Base-by-base conservation (phyloP, 1,284 basidiomycete species). In the Sphagnurus paluster region DNA sequence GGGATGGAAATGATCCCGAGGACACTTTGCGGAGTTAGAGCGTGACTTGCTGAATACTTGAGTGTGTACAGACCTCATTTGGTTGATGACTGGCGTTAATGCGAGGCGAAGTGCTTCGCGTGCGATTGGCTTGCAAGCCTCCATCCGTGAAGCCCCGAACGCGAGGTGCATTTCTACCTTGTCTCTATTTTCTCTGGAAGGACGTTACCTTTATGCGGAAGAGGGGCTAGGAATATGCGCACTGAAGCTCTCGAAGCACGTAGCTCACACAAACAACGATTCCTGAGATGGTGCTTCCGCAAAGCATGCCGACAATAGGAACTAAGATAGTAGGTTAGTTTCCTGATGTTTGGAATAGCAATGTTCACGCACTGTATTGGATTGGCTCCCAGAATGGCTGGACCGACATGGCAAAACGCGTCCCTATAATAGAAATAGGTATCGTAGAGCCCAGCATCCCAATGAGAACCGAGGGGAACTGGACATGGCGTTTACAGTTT, bases 301-400 rank as follows among this genome's bases (percentile, higher is more conserved):
- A 87, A 2, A 93, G 72, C 91, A 93, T 93, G n/a, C 91, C 90
- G 7, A 92, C 75, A 40, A 92, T 79, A 7, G 90, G 90, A 47
- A 93, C 90, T 92, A 47, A 10, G 49, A 21, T 11, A n/a, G n/a
- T 11, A 2, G 11, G 5, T 13, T 23, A 20, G 20, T 16, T 36
- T 14, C 23, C 24, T 16, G 29, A 19, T 17, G 21, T 39, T 30
- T 23, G 17, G 8, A 10, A 39, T 9, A 11, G 25, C 6, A 23
- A 6, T 5, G 11, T 11, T n/a, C 29, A 24, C 63, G 13, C 52
- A 90, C 89, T 84, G 56, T 84, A 93, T 63, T 90, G 84, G 34
- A 84, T 82, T 0, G 90, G 88, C 35, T 72, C 77, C 90, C 90
- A 92, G 63, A 93, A 91, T 1, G 87, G 87, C 0, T 76, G 62